phyloP scores from a whole-genome alignment of 106 monocot species.

The Posidonia australis region DNA sequence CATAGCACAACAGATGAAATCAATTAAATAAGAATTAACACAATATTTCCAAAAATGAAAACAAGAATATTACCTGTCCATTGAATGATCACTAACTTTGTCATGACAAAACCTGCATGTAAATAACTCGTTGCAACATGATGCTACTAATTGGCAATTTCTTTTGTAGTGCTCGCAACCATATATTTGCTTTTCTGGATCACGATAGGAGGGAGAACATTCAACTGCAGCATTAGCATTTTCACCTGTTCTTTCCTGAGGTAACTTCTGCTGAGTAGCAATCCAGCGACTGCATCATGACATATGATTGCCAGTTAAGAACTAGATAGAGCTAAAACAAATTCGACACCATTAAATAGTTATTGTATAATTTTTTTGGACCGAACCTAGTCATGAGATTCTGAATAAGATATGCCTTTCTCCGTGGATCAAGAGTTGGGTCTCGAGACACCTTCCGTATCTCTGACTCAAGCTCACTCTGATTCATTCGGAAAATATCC shows the following conservation, averaged over 20 bases:
- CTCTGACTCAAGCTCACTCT: conserved; percentile 91
- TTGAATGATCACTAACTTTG: conserved; percentile 94
- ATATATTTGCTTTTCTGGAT: conserved; percentile 63
- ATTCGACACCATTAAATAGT: not conserved
- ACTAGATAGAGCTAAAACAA: not conserved
- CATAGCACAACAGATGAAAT: conserved; percentile 3
- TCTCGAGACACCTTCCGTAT: conserved; percentile 87
- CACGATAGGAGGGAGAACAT: conserved; percentile 71
- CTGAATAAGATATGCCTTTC: conserved; percentile 96
- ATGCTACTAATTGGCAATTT: conserved; percentile 89
- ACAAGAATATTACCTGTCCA: conserved; percentile 64
- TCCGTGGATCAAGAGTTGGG: conserved; percentile 87
- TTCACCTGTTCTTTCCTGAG: conserved; percentile 35
- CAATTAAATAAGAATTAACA: not conserved
- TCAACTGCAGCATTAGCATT: conserved; percentile 29
- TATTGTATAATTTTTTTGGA: not conserved
- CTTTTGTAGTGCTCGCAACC: conserved; percentile 98
- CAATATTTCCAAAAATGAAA: not conserved
- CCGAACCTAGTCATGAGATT: conserved; percentile 96
- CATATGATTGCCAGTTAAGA: not conserved
- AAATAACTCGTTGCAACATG: conserved; percentile 92
- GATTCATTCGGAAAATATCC: conserved; percentile 98
- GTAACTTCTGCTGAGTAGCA: conserved; percentile 90
- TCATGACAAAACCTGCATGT: conserved; percentile 99
- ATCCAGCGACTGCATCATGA: conserved; percentile 79